phyloP scores from a whole-genome alignment of 352 stramenopile genomes.

The Globisporangium mamillatum region DNA sequence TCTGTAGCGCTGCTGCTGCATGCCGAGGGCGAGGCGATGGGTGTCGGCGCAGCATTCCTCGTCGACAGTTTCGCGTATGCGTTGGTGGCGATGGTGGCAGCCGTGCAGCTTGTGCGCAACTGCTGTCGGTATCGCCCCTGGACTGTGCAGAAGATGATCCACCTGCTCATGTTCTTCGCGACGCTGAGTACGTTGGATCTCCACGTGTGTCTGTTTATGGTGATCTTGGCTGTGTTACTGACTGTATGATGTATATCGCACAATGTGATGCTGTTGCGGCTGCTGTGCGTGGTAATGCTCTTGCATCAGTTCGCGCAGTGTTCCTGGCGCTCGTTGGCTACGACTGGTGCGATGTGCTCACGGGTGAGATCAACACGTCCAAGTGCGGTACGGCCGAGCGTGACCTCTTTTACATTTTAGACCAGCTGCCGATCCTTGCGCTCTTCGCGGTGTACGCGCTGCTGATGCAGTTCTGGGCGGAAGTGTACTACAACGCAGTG shows the following conservation, averaged over 20 bases:
- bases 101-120: conserved; percentile 78
- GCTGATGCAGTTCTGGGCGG: conserved; percentile 85
- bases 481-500: conserved; percentile 89
- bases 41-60: conserved; percentile 63
- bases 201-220: background rate
- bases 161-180: conserved; percentile 80
- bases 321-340: conserved; percentile 73
- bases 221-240: background rate
- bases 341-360: conserved; percentile 82
- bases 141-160: conserved; percentile 88
- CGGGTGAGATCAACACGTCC: conserved; percentile 54
- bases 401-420: conserved; percentile 84
- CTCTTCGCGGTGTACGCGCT: conserved; percentile 83
- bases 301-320: conserved; percentile 41
- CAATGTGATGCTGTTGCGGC: background rate
- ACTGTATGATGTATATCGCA: background rate
- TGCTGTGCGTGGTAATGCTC: background rate
- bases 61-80: conserved; percentile 68
- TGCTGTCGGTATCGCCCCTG: conserved; percentile 79
- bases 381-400: conserved; percentile 59
- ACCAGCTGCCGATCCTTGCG: conserved; percentile 78
- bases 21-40: conserved; percentile 34
- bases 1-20: background rate
- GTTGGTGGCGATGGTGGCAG: conserved; percentile 48
- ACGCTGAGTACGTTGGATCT: conserved; percentile 45